phyloP scores from a whole-genome alignment of 164 flowering plant genomes.

The Tetracentron sinense region DNA sequence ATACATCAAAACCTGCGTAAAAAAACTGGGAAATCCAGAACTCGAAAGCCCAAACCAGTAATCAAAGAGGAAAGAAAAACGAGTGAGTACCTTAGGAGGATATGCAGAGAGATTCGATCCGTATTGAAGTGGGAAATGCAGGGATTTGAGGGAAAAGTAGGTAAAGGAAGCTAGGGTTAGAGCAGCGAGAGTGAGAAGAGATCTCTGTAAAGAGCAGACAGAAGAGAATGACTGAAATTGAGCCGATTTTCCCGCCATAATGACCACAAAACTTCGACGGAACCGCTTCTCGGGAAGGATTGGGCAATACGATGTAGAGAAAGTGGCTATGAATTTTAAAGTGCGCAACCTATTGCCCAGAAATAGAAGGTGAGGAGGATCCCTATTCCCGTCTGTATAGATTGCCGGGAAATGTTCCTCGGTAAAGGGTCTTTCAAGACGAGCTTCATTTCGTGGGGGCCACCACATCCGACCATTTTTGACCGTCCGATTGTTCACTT shows the following conservation, averaged over 20 bases:
- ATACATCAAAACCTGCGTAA: slow-evolving; percentile 20
- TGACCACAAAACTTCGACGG: neutral
- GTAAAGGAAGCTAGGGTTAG: slow-evolving; percentile 61
- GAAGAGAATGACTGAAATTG: slow-evolving; percentile 10
- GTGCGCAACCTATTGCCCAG: too few relatives aligned
- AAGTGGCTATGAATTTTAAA: too few relatives aligned
- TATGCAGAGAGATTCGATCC: slow-evolving; percentile 14
- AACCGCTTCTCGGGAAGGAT: neutral
- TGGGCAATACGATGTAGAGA: too few relatives aligned
- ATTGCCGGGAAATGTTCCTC: too few relatives aligned
- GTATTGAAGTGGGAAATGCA: slow-evolving; percentile 29
- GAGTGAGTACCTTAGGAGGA: slow-evolving; percentile 18
- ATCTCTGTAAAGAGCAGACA: slow-evolving; percentile 40
- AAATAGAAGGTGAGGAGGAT: too few relatives aligned
- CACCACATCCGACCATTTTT: too few relatives aligned
- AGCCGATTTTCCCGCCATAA: slow-evolving; percentile 13
- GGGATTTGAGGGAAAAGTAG: slow-evolving; percentile 55
- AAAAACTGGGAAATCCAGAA: slow-evolving; percentile 6
- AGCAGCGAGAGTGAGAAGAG: slow-evolving; percentile 55
- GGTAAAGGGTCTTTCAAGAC: too few relatives aligned
- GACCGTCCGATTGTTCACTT: too few relatives aligned
- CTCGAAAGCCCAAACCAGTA: neutral
- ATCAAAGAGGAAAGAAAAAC: neutral
- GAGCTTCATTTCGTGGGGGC: too few relatives aligned
- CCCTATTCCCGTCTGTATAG: too few relatives aligned